Evolutionary conservation across 805 yeast genomes (phyloP).

Genomic region (Kuraishia hungarica): DNA sequence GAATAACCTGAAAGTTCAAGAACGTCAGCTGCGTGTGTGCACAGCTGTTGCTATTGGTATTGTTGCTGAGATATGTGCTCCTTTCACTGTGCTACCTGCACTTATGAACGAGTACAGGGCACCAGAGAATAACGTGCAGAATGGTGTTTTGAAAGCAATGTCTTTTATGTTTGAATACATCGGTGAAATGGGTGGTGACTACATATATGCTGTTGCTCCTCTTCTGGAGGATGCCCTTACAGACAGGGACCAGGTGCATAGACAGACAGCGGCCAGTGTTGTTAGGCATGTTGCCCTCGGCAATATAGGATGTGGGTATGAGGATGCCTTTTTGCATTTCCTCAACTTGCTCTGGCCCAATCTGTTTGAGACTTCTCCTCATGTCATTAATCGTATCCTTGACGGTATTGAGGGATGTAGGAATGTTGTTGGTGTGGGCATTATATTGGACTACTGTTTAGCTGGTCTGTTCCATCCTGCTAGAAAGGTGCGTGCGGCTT

Average conservation of each 20-base stretch:
- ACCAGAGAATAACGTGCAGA: conserved; percentile 89
- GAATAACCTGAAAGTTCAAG: conserved; percentile 84
- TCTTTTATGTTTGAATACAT: conserved; percentile 90
- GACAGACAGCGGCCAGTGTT: conserved; percentile 92
- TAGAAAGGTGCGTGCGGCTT: conserved; percentile 70
- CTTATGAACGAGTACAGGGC: conserved; percentile 91
- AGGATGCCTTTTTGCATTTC: conserved; percentile 77
- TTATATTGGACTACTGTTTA: conserved; percentile 68
- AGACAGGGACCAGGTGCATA: conserved; percentile 84
- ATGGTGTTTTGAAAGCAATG: conserved; percentile 88
- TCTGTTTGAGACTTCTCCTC: conserved; percentile 91
- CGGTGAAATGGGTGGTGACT: conserved; percentile 72
- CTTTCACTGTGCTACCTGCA: conserved; percentile 90
- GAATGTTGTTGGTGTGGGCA: conserved; percentile 67
- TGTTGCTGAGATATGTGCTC: conserved; percentile 88
- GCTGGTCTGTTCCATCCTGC: conserved; percentile 94
- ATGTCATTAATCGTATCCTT: conserved; percentile 73
- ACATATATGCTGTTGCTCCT: conserved; percentile 72
- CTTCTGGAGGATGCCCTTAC: conserved; percentile 82
- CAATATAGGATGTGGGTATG: conserved; percentile 65
- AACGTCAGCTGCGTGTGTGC: conserved; percentile 92
- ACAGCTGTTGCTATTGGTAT: conserved; percentile 98
- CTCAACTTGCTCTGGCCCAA: conserved; percentile 82
- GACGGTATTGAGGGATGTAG: conserved; percentile 75
- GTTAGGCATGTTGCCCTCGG: conserved; percentile 76